These are phyloP conservation scores for Myochromella boudieri DNA, from an alignment of 768 basidiomycete genomes.

Conservation along the genomic window DNA sequence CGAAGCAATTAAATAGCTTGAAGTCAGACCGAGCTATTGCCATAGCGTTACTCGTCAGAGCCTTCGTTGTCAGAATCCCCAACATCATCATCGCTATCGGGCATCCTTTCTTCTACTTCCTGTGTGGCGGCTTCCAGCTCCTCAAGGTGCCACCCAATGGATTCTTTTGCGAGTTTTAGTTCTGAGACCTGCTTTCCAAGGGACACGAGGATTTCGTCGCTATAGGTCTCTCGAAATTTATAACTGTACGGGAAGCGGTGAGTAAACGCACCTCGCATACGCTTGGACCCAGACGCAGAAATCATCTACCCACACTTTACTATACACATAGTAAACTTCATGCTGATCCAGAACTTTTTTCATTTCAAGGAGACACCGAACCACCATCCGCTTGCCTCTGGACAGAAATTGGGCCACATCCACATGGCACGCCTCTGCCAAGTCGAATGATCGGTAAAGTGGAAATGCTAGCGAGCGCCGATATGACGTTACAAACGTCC, in stretches of 20 bases:
- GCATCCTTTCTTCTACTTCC: constrained; percentile 33
- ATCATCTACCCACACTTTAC: constrained; percentile 85
- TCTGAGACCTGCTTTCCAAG: constrained; percentile 44
- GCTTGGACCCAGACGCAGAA: constrained; percentile 80
- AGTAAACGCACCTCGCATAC: constrained; percentile 60
- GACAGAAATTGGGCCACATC: constrained; percentile 62
- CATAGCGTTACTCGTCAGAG: too few relatives aligned
- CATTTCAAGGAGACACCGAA: constrained; percentile 69
- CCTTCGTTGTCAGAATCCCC: constrained; percentile 18
- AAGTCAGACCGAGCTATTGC: too few relatives aligned
- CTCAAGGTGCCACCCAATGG: constrained; percentile 72
- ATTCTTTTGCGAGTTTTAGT: constrained; percentile 47
- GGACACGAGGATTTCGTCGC: constrained; percentile 53
- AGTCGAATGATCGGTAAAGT: constrained; percentile 72
- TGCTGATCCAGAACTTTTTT: constrained; percentile 77
- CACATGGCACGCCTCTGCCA: constrained; percentile 65
- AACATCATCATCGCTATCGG: constrained; percentile 75
- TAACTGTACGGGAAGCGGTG: background rate
- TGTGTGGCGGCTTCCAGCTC: constrained; percentile 59
- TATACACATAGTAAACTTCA: constrained; percentile 87
- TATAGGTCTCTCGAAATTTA: constrained; percentile 25
- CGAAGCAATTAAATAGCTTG: background rate
- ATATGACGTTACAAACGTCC: constrained; percentile 62
- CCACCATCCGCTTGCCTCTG: constrained; percentile 60
- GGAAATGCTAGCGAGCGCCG: constrained; percentile 77